Base-by-base conservation (phyloP, 441 rosid species). In the Eruca vesicaria region DNA sequence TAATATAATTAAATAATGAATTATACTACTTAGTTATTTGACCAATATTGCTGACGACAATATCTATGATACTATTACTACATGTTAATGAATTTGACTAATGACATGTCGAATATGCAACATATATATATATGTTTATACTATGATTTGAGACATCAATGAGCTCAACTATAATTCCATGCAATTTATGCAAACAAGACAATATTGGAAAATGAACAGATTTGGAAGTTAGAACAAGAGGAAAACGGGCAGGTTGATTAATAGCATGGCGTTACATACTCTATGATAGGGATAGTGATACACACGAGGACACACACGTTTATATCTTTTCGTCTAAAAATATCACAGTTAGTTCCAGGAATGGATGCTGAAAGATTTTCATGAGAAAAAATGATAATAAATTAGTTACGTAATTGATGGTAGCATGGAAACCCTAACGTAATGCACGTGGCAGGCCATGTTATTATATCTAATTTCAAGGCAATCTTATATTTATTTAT, bases 341-440 rank as follows among this genome's bases (percentile, higher is more conserved):
- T 75, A 68, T 68, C 69, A n/a, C 15, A 59, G 53, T 75, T 19
- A 63, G 70, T 76, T 75, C 53, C 38, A 76, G 74, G 74, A 55
- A 55, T 76, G 79, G 70, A 64, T 55, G 65, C 69, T 7, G 58
- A 62, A 63, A 48, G 29, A 38, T 15, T 62, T 69, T 56, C 66
- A 76, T 76, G 45, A 15, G 16, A 50, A 18, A n/a, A 60, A n/a
- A 58, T 0, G 32, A 55, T 16, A 20, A 64, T 6, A 29, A 71
- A 77, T 72, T 71, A 64, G 41, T 60, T 72, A 78, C 77, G 64
- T 66, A 38, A 41, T 66, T 78, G 53, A 72, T 72, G 69, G 69
- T 72, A 78, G 81, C 77, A 78, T 78, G 81, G 81, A 78, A 78
- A 23, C 73, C 81, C 81, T 72, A 78, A 63, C 60, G 59, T 36